A percentile compares a stretch with the other conserved stretches of the same genome.
Evolutionary conservation across 192 early-diverging fungal genomes (phyloP).

Genomic region (Entomortierella lignicola): DNA sequence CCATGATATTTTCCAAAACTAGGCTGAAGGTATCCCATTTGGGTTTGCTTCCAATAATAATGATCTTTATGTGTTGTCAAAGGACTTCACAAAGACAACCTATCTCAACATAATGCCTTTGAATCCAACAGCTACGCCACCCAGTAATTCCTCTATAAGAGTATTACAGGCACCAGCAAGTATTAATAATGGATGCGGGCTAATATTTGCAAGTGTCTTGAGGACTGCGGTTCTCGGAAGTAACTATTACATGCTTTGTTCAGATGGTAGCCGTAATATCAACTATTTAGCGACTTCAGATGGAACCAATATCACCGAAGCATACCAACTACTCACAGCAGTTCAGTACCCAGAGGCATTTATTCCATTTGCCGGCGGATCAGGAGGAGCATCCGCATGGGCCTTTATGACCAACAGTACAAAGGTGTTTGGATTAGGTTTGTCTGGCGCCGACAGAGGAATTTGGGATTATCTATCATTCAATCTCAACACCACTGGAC

Average conservation of each 20-base stretch:
- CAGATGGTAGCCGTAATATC: not conserved
- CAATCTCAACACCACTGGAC: not conserved
- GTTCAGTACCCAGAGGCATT: not conserved
- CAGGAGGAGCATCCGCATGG: conserved; percentile 9
- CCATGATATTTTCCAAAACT: not conserved
- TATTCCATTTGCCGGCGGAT: not conserved
- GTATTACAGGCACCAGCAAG: not conserved
- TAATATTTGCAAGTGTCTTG: not conserved
- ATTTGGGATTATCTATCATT: not conserved
- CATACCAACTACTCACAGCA: not conserved
- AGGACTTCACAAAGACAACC: not conserved
- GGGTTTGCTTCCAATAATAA: not conserved
- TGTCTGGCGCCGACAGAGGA: conserved; percentile 8
- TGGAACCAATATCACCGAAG: not conserved
- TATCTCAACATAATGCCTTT: conserved; percentile 8
- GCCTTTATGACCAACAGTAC: conserved; percentile 20
- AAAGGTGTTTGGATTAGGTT: not conserved
- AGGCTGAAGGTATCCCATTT: not conserved
- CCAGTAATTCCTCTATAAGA: not conserved
- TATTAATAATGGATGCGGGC: not conserved
- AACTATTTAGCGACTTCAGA: conserved; percentile 11
- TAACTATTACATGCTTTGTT: conserved; percentile 14
- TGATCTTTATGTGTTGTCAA: conserved; percentile 6
- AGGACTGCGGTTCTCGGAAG: not conserved
- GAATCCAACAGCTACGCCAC: not conserved